Evolutionary conservation across 768 basidiomycete species (phyloP), one percentile per base, ranked within the genome.

Genomic region (Termitomyces sp.): DNA sequence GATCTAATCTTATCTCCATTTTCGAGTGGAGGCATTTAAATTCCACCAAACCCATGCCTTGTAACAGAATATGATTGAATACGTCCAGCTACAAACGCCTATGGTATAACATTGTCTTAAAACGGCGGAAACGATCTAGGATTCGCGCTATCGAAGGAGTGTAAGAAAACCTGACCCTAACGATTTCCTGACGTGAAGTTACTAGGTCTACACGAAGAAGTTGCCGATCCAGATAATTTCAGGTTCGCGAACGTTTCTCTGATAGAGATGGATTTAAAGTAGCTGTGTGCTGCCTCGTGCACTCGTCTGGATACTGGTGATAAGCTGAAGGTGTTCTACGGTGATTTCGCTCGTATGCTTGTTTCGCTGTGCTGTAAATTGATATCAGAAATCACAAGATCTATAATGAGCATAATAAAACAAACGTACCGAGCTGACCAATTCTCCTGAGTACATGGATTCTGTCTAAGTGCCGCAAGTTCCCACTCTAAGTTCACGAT

Each of bases 1-100:
- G 34, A 51, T 60, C 59, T 62, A 56, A 64, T 69, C 66, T 68
- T 60, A 65, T 67, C 65, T 11, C 9, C 24, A 6, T n/a, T 22
- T 44, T 60, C 59, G 58, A 56, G 63, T 67, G n/a, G n/a, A n/a
- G n/a, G n/a, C 66, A 67, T 60, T 64, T 65, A 65, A 4, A 36
- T 22, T 22, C 33, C 4, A 12, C 30, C 31, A 31, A 34, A 20
- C n/a, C 5, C 18, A 37, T 16, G 37, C 15, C 13, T 16, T 41
- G 18, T 7, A 41, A 41, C 12, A 12, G 18, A 41, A 2, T n/a
- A n/a, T 41, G 39, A n/a, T 41, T 41, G 18, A 18, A 41, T 39
- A 39, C 0, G 18, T 18, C 18, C 18, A 8, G 18, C 18, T 41
- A 41, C 39, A 41, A n/a, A 41, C 6, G 7, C 39, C 39, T 41